phyloP scores from a whole-genome alignment of 1,139 yeast genomes.

The Sugiyamaella japonica region DNA sequence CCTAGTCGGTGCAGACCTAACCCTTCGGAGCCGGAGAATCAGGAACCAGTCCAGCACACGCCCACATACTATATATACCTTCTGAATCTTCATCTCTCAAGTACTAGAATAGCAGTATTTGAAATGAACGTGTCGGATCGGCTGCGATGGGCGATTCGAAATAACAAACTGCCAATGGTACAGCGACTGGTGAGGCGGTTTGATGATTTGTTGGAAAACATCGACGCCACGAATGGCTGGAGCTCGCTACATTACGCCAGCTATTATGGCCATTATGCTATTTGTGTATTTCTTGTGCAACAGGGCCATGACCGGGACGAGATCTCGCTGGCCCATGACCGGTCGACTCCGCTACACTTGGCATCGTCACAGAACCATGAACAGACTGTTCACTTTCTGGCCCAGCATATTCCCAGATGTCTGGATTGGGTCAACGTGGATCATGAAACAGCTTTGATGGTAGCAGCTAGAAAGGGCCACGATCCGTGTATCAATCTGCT shows the following conservation, averaged over 20 bases:
- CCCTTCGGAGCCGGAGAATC: not conserved
- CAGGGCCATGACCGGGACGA: slow-evolving; percentile 54
- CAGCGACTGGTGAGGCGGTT: slow-evolving; percentile 66
- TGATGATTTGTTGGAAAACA: slow-evolving; percentile 75
- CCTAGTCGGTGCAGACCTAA: not conserved
- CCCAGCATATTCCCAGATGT: slow-evolving; percentile 75
- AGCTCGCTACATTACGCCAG: slow-evolving; percentile 86
- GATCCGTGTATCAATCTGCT: slow-evolving; percentile 69
- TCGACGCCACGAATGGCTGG: slow-evolving; percentile 81
- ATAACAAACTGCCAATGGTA: slow-evolving; percentile 72
- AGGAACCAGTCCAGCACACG: not conserved
- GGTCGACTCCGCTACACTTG: slow-evolving; percentile 73
- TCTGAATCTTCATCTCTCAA: not conserved
- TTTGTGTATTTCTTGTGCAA: slow-evolving; percentile 59
- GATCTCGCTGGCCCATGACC: slow-evolving; percentile 58
- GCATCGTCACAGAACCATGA: slow-evolving; percentile 69
- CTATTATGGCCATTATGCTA: slow-evolving; percentile 72
- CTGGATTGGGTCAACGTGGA: slow-evolving; percentile 57
- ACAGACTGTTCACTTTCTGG: slow-evolving; percentile 75
- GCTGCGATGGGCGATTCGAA: slow-evolving; percentile 69
- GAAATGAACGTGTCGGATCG: slow-evolving; percentile 42
- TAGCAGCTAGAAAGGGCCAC: slow-evolving; percentile 66
- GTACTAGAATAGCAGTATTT: not conserved
- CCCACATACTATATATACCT: not conserved
- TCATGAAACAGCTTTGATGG: slow-evolving; percentile 65